Percentiles rank a stretch among this genome's conserved stretches.
Conservation (phyloP, 176 grass and related monocot species). For the Saccharum spontaneum region DNA sequence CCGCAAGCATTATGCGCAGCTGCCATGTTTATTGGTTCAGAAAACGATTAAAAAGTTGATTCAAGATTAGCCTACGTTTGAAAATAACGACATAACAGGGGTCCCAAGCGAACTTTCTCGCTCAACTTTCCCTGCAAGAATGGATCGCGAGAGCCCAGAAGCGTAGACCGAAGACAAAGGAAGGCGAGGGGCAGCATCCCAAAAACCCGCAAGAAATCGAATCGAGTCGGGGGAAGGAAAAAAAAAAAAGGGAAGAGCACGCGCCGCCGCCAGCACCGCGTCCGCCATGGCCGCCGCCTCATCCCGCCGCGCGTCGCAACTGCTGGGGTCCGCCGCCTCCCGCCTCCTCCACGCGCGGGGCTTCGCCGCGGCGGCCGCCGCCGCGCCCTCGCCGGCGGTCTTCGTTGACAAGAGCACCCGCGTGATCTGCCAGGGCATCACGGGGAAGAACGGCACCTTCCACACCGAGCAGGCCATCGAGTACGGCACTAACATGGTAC, state of each 20-base stretch:
- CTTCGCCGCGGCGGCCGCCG: slow-evolving; percentile 64
- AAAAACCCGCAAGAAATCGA: slow-evolving; percentile 37
- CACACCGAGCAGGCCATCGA: slow-evolving; percentile 99
- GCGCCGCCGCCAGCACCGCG: slow-evolving; percentile 38
- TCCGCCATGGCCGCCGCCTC: slow-evolving; percentile 48
- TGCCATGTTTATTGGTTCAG: background rate
- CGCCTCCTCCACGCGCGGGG: slow-evolving; percentile 51
- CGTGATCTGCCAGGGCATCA: slow-evolving; percentile 99
- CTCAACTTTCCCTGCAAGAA: slow-evolving; percentile 52
- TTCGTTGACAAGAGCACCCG: slow-evolving; percentile 99
- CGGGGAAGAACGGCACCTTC: slow-evolving; percentile 98
- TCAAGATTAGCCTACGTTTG: background rate
- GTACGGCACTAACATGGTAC: slow-evolving; percentile 97
- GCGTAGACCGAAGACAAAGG: slow-evolving; percentile 17
- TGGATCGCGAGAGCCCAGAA: slow-evolving; percentile 40
- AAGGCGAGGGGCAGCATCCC: slow-evolving; percentile 10
- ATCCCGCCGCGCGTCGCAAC: slow-evolving; percentile 69
- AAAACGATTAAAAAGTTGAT: background rate
- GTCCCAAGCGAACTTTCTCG: slow-evolving; percentile 21
- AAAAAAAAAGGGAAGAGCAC: background rate
- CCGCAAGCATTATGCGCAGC: background rate
- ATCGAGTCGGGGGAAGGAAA: slow-evolving; percentile 13
- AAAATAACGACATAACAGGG: slow-evolving; percentile 10
- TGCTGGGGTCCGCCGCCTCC: slow-evolving; percentile 68
- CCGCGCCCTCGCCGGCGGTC: slow-evolving; percentile 74